These are phyloP conservation scores for Blumeriella jaapii DNA, from an alignment of 2,329 filamentous ascomycete genomes.

Conservation along the genomic window DNA sequence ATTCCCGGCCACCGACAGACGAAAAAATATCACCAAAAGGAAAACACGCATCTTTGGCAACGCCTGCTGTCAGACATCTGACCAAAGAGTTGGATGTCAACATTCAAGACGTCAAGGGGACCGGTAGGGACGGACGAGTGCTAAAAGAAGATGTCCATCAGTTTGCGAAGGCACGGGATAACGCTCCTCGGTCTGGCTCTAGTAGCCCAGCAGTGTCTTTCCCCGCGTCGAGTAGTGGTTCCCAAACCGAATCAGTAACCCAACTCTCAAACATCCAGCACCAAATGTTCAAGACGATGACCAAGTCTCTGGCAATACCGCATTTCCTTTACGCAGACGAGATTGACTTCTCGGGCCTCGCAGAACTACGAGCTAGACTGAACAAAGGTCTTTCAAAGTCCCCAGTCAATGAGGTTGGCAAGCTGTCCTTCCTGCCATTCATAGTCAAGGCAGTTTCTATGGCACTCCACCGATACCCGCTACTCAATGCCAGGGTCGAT, in stretches of 20 bases:
- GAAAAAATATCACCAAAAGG: slow-evolving; percentile 28
- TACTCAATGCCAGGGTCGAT: slow-evolving; percentile 81
- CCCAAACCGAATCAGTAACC: slow-evolving; percentile 56
- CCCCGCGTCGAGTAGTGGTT: slow-evolving; percentile 14
- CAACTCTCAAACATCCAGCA: slow-evolving; percentile 68
- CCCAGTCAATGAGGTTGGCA: slow-evolving; percentile 35
- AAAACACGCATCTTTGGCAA: slow-evolving; percentile 67
- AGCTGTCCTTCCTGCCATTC: slow-evolving; percentile 86
- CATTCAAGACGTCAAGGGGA: slow-evolving; percentile 69
- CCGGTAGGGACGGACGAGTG: slow-evolving; percentile 82
- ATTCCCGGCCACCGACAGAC: slow-evolving; percentile 3
- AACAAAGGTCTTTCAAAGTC: slow-evolving; percentile 47
- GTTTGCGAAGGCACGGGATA: slow-evolving; percentile 46
- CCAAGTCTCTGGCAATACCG: slow-evolving; percentile 76
- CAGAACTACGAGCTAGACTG: slow-evolving; percentile 59
- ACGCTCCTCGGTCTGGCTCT: slow-evolving; percentile 17
- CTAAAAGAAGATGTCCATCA: slow-evolving; percentile 83
- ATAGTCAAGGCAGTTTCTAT: slow-evolving; percentile 92
- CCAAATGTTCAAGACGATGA: slow-evolving; percentile 98
- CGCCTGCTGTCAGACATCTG: slow-evolving; percentile 82
- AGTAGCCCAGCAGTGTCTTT: slow-evolving; percentile 15
- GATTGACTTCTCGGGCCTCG: slow-evolving; percentile 68
- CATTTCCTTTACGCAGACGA: slow-evolving; percentile 95
- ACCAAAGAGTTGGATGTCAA: slow-evolving; percentile 69
- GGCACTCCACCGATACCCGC: slow-evolving; percentile 67